Conservation (phyloP, 176 grass and related monocot genomes). For the Leersia perrieri region DNA sequence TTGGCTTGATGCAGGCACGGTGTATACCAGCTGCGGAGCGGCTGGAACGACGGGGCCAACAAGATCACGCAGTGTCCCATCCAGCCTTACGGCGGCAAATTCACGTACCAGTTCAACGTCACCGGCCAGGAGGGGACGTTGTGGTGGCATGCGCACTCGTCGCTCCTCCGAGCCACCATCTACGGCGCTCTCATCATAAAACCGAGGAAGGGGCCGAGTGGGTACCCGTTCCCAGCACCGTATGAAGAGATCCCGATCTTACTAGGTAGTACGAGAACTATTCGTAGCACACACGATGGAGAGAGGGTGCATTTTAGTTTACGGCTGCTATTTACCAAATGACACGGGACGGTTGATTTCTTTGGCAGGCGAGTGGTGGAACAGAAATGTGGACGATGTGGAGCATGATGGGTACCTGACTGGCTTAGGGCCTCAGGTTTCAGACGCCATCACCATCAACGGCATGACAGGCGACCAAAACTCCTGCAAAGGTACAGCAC, state of each 20-base stretch:
- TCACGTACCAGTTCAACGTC: slow-evolving; percentile 59
- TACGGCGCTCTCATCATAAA: slow-evolving; percentile 57
- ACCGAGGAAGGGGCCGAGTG: not conserved
- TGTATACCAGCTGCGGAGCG: slow-evolving; percentile 35
- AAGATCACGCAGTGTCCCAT: slow-evolving; percentile 58
- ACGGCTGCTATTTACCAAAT: not conserved
- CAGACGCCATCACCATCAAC: slow-evolving; percentile 49
- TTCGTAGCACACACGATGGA: not conserved
- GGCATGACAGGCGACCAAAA: slow-evolving; percentile 39
- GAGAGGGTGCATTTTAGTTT: not conserved
- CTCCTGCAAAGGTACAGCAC: not conserved
- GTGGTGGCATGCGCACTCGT: slow-evolving; percentile 81
- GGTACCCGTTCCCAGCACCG: slow-evolving; percentile 43
- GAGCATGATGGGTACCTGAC: slow-evolving; percentile 7
- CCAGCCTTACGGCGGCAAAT: slow-evolving; percentile 34
- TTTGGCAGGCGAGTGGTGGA: slow-evolving; percentile 36
- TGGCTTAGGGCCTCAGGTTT: not conserved
- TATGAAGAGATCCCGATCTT: slow-evolving; percentile 46
- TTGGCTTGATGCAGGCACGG: slow-evolving; percentile 48
- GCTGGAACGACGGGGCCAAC: slow-evolving; percentile 55
- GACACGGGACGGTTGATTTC: not conserved
- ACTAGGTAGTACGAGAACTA: not conserved
- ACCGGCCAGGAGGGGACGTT: slow-evolving; percentile 69
- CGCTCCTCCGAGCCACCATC: slow-evolving; percentile 52
- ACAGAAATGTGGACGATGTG: slow-evolving; percentile 36